A percentile compares a stretch with the other conserved stretches of the same genome.
phyloP scores from a whole-genome alignment of 768 basidiomycete genomes.

The Candolleomyces eurysporus region DNA sequence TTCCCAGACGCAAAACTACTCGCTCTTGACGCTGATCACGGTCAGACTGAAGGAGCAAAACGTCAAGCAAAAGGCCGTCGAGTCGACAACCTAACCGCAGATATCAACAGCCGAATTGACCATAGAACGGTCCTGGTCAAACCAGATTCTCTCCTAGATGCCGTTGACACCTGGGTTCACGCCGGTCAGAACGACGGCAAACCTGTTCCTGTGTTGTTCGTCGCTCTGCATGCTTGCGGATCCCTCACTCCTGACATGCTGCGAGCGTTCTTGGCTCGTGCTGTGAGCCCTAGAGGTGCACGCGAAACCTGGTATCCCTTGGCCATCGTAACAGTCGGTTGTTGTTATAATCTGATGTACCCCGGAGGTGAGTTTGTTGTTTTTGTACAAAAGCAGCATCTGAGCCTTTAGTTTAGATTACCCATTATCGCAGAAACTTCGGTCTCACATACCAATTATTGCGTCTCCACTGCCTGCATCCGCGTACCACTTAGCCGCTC shows the following conservation, averaged over 20 bases:
- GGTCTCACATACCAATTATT: constrained; percentile 31
- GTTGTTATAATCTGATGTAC: constrained; percentile 75
- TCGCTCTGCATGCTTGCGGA: constrained; percentile 76
- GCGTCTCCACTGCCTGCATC: constrained; percentile 37
- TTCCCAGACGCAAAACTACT: constrained; percentile 46
- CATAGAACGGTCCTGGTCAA: constrained; percentile 59
- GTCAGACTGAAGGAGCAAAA: constrained; percentile 58
- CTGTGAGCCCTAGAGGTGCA: background rate
- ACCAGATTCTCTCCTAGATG: constrained; percentile 39
- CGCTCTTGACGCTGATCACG: constrained; percentile 62
- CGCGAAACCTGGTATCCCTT: constrained; percentile 44
- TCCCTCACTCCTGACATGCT: constrained; percentile 68
- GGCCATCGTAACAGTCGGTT: constrained; percentile 64
- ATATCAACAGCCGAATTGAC: constrained; percentile 36
- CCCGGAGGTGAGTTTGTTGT: constrained; percentile 39
- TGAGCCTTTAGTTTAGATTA: constrained; percentile 41
- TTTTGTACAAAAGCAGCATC: background rate
- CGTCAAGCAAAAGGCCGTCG: constrained; percentile 27
- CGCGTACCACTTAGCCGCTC: constrained; percentile 70
- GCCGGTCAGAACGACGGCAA: background rate
- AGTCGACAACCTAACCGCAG: constrained; percentile 13
- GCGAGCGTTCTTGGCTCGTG: constrained; percentile 44
- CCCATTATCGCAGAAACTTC: constrained; percentile 42
- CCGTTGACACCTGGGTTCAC: constrained; percentile 54
- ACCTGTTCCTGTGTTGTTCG: constrained; percentile 50